Evolutionary conservation across 495 filamentous ascomycete species (phyloP).

Genomic region (Pseudoneurospora amorphoporcata): DNA sequence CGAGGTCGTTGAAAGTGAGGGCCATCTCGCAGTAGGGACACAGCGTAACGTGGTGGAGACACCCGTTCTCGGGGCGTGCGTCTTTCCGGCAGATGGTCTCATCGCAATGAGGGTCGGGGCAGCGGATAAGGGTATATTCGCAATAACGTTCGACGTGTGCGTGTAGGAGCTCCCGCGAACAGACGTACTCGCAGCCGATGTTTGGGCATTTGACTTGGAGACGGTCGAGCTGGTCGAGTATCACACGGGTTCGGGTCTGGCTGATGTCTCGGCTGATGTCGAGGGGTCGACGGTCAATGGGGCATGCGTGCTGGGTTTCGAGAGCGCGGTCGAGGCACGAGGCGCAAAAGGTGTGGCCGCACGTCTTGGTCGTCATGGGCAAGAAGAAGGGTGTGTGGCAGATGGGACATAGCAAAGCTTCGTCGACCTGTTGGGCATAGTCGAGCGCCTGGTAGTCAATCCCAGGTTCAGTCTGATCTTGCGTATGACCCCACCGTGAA

Average conservation of each 20-base stretch:
- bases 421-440: constrained; percentile 57
- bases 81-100: constrained; percentile 27
- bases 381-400: constrained; percentile 66
- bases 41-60: constrained; percentile 34
- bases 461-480: not conserved
- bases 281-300: constrained; percentile 40
- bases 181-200: constrained; percentile 50
- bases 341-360: constrained; percentile 61
- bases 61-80: constrained; percentile 27
- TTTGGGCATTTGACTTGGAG: constrained; percentile 66
- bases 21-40: constrained; percentile 37
- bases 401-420: constrained; percentile 74
- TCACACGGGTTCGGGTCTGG: constrained; percentile 26
- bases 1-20: constrained; percentile 29
- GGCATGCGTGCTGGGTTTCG: constrained; percentile 38
- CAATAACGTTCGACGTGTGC: constrained; percentile 71
- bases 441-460: constrained; percentile 61
- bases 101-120: constrained; percentile 41
- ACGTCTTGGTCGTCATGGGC: constrained; percentile 56
- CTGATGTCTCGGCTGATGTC: constrained; percentile 19
- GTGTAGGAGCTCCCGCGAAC: constrained; percentile 57
- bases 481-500: not conserved
- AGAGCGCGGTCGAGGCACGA: constrained; percentile 55
- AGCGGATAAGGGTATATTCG: constrained; percentile 53
- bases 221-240: constrained; percentile 60